Percentiles rank a stretch among this genome's conserved stretches.
phyloP scores from a whole-genome alignment of 768 basidiomycete species.

The Lactarius quietus region DNA sequence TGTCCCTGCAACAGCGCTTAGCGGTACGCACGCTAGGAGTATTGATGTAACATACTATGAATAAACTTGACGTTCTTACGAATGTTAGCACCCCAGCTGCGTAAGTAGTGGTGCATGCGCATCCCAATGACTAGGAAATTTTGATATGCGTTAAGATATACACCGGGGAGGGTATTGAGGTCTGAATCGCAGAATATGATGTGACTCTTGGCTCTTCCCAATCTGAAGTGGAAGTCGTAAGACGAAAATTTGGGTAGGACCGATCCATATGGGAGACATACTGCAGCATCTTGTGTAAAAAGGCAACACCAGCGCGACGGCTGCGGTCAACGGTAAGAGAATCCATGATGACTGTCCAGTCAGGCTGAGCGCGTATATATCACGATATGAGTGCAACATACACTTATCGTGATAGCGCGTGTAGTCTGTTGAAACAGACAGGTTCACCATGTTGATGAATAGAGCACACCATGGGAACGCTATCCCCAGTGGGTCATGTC shows the following conservation, averaged over 20 bases:
- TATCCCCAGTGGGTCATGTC: conserved; percentile 30
- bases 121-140: conserved; percentile 78
- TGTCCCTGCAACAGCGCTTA: conserved; percentile 41
- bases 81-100: conserved; percentile 50
- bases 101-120: conserved; percentile 83
- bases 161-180: conserved; percentile 58
- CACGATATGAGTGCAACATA: conserved; percentile 34
- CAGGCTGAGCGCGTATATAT: conserved; percentile 1
- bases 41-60: conserved; percentile 41
- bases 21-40: not conserved
- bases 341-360: conserved; percentile 52
- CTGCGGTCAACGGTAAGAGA: conserved; percentile 70
- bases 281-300: conserved; percentile 73
- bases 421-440: conserved; percentile 82
- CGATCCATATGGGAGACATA: conserved; percentile 36
- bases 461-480: conserved; percentile 96
- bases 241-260: not conserved
- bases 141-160: conserved; percentile 84
- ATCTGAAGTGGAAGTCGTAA: conserved; percentile 37
- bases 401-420: conserved; percentile 59
- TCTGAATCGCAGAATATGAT: conserved; percentile 73
- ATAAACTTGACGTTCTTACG: conserved; percentile 49
- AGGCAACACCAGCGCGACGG: conserved; percentile 59
- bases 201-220: conserved; percentile 71
- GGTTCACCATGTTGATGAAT: conserved; percentile 65